Evolutionary conservation across 1,139 yeast genomes (phyloP).

Genomic region (Candida sp.): DNA sequence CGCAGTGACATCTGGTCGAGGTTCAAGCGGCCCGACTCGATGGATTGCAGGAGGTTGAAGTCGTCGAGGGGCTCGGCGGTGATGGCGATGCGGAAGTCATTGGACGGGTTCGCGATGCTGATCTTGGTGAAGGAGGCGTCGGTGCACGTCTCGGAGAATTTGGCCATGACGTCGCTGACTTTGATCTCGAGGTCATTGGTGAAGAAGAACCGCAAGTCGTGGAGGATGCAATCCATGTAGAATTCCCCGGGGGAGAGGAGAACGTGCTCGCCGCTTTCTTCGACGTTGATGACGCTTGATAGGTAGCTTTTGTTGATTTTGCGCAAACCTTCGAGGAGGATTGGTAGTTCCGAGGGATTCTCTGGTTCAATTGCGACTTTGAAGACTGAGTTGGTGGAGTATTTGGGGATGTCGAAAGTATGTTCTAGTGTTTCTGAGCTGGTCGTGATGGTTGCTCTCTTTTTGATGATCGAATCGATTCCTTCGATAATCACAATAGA

Average conservation of each 20-base stretch:
- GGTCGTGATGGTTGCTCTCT: conserved; percentile 52
- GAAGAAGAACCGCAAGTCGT: conserved; percentile 69
- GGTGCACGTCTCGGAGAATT: conserved; percentile 77
- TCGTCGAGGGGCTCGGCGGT: conserved; percentile 78
- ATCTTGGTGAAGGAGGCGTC: conserved; percentile 73
- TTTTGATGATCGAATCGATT: conserved; percentile 57
- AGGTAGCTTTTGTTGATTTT: conserved; percentile 67
- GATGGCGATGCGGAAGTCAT: conserved; percentile 63
- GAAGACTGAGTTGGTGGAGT: conserved; percentile 61
- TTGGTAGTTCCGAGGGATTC: conserved; percentile 79
- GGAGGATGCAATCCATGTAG: conserved; percentile 82
- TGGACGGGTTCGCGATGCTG: conserved; percentile 56
- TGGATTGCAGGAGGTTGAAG: conserved; percentile 52
- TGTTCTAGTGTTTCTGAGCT: conserved; percentile 10
- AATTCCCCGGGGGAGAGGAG: conserved; percentile 87
- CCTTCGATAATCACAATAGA: conserved; percentile 72
- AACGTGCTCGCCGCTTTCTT: conserved; percentile 89
- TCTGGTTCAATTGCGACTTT: conserved; percentile 87
- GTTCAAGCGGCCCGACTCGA: conserved; percentile 54
- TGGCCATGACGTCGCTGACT: conserved; percentile 84
- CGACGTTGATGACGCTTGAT: conserved; percentile 70
- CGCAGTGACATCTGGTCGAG: conserved; percentile 38
- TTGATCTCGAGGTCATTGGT: conserved; percentile 70
- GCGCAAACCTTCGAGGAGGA: conserved; percentile 69
- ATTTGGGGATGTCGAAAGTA: conserved; percentile 46